These are phyloP conservation scores for Ampelocalamus luodianensis DNA, from an alignment of 176 grass and related monocot genomes.

Conservation along the genomic window DNA sequence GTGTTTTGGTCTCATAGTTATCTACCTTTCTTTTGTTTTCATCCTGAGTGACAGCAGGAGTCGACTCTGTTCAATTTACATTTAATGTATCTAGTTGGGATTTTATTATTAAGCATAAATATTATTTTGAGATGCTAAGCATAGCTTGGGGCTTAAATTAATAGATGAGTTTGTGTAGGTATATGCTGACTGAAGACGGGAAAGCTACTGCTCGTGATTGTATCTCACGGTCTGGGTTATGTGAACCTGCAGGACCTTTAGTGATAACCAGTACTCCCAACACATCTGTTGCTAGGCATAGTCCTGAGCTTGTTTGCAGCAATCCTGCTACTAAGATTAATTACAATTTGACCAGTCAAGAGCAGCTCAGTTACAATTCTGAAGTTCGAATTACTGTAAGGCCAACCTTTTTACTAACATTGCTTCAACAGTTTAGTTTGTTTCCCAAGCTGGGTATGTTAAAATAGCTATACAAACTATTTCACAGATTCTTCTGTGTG, in stretches of 20 bases:
- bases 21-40: constrained; percentile 1
- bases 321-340: constrained; percentile 21
- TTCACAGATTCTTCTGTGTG: constrained; percentile 27
- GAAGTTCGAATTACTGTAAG: constrained; percentile 41
- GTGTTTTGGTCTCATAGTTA: constrained; percentile 15
- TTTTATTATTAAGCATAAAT: constrained; percentile 17
- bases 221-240: constrained; percentile 67
- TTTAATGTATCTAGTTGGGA: neutral
- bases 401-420: constrained; percentile 18
- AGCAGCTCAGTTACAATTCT: constrained; percentile 14
- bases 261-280: constrained; percentile 5
- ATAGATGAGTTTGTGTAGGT: constrained; percentile 51
- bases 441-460: neutral
- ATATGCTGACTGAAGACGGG: constrained; percentile 80
- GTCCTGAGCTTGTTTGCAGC: constrained; percentile 15
- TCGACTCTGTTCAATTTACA: constrained; percentile 28
- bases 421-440: neutral
- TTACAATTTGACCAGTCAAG: constrained; percentile 35
- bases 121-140: constrained; percentile 16
- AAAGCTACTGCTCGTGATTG: constrained; percentile 64
- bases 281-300: constrained; percentile 18
- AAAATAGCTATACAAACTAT: neutral
- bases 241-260: constrained; percentile 31
- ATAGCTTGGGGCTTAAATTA: constrained; percentile 1
- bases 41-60: neutral